phyloP scores from a whole-genome alignment of 2,329 filamentous ascomycete species.

The Aschersonia sp. region DNA sequence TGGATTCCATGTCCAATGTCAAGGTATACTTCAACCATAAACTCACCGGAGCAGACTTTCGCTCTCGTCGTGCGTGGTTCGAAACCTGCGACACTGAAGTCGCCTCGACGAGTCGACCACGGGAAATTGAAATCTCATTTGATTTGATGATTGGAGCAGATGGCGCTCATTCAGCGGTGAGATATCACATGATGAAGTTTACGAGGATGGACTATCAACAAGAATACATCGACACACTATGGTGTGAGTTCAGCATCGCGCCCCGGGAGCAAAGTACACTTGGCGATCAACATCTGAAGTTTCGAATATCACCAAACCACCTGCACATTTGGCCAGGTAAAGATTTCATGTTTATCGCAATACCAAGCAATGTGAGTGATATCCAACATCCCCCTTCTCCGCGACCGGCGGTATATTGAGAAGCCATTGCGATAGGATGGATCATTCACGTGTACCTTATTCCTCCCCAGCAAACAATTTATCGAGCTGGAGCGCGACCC shows the following conservation, averaged over 20 bases:
- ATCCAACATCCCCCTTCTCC: neutral
- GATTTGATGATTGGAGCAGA: slow-evolving; percentile 91
- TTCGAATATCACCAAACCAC: slow-evolving; percentile 79
- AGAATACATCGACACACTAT: slow-evolving; percentile 88
- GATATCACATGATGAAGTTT: slow-evolving; percentile 94
- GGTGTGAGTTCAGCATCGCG: slow-evolving; percentile 87
- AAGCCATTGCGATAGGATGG: slow-evolving; percentile 45
- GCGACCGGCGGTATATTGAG: slow-evolving; percentile 4
- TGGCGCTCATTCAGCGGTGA: slow-evolving; percentile 80
- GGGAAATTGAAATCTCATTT: slow-evolving; percentile 72
- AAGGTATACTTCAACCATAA: slow-evolving; percentile 89
- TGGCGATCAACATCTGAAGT: slow-evolving; percentile 29
- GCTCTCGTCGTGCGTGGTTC: slow-evolving; percentile 70
- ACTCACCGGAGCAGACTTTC: slow-evolving; percentile 78
- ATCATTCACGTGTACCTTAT: slow-evolving; percentile 89
- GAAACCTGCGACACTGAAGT: slow-evolving; percentile 36
- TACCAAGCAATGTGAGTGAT: slow-evolving; percentile 51
- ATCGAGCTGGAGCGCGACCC: slow-evolving; percentile 49
- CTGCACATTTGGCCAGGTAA: slow-evolving; percentile 94
- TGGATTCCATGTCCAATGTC: slow-evolving; percentile 78
- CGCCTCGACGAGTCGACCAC: slow-evolving; percentile 27
- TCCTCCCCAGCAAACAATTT: slow-evolving; percentile 63
- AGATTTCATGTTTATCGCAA: slow-evolving; percentile 96
- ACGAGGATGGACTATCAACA: slow-evolving; percentile 82
- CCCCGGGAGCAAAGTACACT: slow-evolving; percentile 22